Evolutionary conservation across 2,329 filamentous ascomycete species (phyloP).

Genomic region (Talaromyces sp.): DNA sequence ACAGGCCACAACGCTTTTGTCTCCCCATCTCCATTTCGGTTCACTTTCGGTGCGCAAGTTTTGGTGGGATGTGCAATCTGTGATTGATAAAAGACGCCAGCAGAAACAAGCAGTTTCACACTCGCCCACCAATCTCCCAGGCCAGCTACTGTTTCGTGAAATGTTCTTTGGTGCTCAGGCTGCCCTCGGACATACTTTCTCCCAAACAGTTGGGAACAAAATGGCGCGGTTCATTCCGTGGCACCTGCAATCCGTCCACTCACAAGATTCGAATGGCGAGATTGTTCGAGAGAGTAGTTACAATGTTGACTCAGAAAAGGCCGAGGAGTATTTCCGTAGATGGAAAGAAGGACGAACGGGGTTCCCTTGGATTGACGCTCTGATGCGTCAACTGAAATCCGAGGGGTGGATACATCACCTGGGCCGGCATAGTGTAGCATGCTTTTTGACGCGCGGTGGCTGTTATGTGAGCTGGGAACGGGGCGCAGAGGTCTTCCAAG

Average conservation of each 20-base stretch:
- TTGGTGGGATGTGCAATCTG: slow-evolving; percentile 65
- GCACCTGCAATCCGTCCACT: slow-evolving; percentile 62
- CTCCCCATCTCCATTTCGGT: slow-evolving; percentile 70
- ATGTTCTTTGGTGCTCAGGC: slow-evolving; percentile 81
- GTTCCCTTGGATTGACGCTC: slow-evolving; percentile 74
- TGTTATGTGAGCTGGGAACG: slow-evolving; percentile 77
- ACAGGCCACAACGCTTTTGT: slow-evolving; percentile 67
- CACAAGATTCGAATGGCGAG: slow-evolving; percentile 27
- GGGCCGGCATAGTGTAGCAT: slow-evolving; percentile 71
- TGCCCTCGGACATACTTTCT: slow-evolving; percentile 58
- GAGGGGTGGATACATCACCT: slow-evolving; percentile 81
- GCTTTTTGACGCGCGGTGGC: slow-evolving; percentile 73
- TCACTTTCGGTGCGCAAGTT: slow-evolving; percentile 65
- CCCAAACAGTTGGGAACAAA: slow-evolving; percentile 60
- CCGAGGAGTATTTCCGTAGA: slow-evolving; percentile 61
- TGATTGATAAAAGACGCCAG: slow-evolving; percentile 53
- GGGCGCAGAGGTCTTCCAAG: slow-evolving; percentile 72
- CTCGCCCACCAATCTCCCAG: slow-evolving; percentile 64
- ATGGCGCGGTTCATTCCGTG: slow-evolving; percentile 72
- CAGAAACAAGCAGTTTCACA: slow-evolving; percentile 49
- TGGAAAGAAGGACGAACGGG: slow-evolving; percentile 68
- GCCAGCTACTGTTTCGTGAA: slow-evolving; percentile 71
- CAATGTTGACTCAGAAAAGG: slow-evolving; percentile 56
- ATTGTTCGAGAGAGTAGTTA: slow-evolving; percentile 55
- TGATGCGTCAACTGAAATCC: slow-evolving; percentile 67